Evolutionary conservation across 2,329 filamentous ascomycete species (phyloP), one percentile per base, ranked within the genome.

Genomic region (Malbranchea zuffiana): DNA sequence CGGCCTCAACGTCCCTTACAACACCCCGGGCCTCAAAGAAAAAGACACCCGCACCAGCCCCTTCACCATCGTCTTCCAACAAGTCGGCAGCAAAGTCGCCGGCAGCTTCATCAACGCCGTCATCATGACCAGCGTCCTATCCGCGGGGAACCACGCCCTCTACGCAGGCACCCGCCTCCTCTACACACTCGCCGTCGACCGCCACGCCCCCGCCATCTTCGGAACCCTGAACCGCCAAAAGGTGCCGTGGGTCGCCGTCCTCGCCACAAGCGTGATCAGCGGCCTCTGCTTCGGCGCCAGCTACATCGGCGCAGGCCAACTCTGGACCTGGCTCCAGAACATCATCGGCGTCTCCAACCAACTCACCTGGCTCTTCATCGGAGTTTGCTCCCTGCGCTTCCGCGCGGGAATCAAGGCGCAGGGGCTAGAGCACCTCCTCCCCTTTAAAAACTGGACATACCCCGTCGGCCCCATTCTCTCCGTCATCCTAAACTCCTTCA

Each of bases 281-380:
- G 72, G 71, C 0, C 62, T 79, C 0, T 78, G 74, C 47, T 80
- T 80, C 38, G 75, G 73, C 2, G 74, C 74, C 0, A 76, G 71
- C 48, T 78, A 76, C 44, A 78, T 80, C 36, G 74, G 75, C 0
- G 75, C 75, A 0, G 75, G 76, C 0, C 66, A 79, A 45, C 56
- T 80, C 3, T 80, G 75, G 75, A 69, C 66, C 1, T 80, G 76
- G 75, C 56, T 80, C 12, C 75, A 80, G 50, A 78, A 79, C 40
- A 69, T 80, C 30, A 74, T 80, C 38, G 75, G 75, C 7, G 76
- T 80, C 0, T 78, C 75, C 0, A 80, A 79, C 52, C 76, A 80
- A 55, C 58, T 80, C 3, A 73, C 72, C 33, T 80, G 77, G 75
- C 54, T 60, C 46, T 66, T 72, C 39, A 81, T 80, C 41, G 70